These are phyloP conservation scores for Candida peoriensis DNA, from an alignment of 805 yeast genomes.

Conservation along the genomic window DNA sequence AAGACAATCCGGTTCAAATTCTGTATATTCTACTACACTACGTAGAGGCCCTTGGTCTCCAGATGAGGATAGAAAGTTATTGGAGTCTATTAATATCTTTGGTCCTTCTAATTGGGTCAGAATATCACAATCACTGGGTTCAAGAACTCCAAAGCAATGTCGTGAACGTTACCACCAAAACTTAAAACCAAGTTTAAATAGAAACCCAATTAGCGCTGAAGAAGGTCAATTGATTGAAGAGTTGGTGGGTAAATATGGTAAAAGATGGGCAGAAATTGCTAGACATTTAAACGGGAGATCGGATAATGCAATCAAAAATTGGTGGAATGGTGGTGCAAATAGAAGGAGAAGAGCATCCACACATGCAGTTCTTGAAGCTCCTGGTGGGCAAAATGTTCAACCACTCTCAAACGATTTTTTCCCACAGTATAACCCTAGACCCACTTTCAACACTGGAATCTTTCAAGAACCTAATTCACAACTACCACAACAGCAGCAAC, in stretches of 20 bases:
- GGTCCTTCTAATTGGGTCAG: slow-evolving; percentile 91
- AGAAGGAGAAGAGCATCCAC: slow-evolving; percentile 58
- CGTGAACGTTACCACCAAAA: slow-evolving; percentile 90
- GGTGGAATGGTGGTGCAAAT: slow-evolving; percentile 97
- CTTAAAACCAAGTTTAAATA: slow-evolving; percentile 76
- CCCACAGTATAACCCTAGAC: slow-evolving; percentile 6
- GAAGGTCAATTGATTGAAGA: slow-evolving; percentile 81
- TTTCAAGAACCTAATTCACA: slow-evolving; percentile 1
- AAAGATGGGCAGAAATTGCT: slow-evolving; percentile 92
- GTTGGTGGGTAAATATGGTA: slow-evolving; percentile 73
- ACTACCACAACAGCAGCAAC: slow-evolving; percentile 2
- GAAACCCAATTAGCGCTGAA: slow-evolving; percentile 77
- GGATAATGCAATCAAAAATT: slow-evolving; percentile 89
- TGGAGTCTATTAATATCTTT: slow-evolving; percentile 61
- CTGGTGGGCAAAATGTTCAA: neutral
- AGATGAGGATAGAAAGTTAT: slow-evolving; percentile 68
- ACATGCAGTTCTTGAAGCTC: slow-evolving; percentile 19
- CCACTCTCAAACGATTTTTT: slow-evolving; percentile 2
- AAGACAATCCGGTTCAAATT: no score
- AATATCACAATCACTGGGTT: slow-evolving; percentile 64
- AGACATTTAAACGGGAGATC: slow-evolving; percentile 80
- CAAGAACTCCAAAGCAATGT: slow-evolving; percentile 88
- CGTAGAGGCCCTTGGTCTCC: slow-evolving; percentile 90
- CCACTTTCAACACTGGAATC: slow-evolving; percentile 14
- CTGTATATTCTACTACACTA: slow-evolving; percentile 6